These are phyloP conservation scores for Chalciporus pseudorubinellus DNA, from an alignment of 768 basidiomycete genomes.

Conservation along the genomic window DNA sequence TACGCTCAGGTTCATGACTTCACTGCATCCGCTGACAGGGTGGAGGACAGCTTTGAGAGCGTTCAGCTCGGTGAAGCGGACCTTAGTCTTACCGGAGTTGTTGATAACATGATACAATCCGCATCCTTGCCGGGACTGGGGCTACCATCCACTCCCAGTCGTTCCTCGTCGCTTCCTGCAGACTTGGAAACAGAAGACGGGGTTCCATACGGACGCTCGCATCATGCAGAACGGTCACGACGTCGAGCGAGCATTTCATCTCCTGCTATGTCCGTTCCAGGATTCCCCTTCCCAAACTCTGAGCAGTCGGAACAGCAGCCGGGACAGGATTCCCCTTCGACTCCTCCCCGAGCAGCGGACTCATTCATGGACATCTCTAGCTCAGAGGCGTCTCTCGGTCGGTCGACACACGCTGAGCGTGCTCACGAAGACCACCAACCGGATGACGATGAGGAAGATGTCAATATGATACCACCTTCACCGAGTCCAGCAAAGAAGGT, in stretches of 20 bases:
- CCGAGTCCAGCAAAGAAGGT: slow-evolving; percentile 43
- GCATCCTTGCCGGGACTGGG: slow-evolving; percentile 23
- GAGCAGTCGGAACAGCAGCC: slow-evolving; percentile 11
- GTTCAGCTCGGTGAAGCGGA: slow-evolving; percentile 40
- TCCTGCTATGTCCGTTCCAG: slow-evolving; percentile 33
- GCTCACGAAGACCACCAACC: slow-evolving; percentile 23
- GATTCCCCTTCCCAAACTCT: slow-evolving; percentile 34
- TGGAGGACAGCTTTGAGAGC: slow-evolving; percentile 38
- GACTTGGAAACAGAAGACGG: slow-evolving; percentile 63
- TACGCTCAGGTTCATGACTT: background rate
- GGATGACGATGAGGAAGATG: slow-evolving; percentile 38
- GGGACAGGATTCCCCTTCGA: slow-evolving; percentile 18
- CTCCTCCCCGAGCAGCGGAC: slow-evolving; percentile 20
- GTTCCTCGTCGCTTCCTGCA: slow-evolving; percentile 41
- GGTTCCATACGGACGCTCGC: slow-evolving; percentile 60
- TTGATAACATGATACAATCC: slow-evolving; percentile 62
- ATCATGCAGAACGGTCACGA: slow-evolving; percentile 53
- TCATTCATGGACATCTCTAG: slow-evolving; percentile 23
- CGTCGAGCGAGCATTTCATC: slow-evolving; percentile 33
- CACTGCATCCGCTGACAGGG: background rate
- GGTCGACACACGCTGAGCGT: slow-evolving; percentile 41
- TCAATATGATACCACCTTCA: slow-evolving; percentile 47
- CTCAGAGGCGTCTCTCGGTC: slow-evolving; percentile 30
- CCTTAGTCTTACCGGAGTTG: slow-evolving; percentile 65
- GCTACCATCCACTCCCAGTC: slow-evolving; percentile 36